Conservation (phyloP, 345 rosid species). For the Populus ilicifolia region DNA sequence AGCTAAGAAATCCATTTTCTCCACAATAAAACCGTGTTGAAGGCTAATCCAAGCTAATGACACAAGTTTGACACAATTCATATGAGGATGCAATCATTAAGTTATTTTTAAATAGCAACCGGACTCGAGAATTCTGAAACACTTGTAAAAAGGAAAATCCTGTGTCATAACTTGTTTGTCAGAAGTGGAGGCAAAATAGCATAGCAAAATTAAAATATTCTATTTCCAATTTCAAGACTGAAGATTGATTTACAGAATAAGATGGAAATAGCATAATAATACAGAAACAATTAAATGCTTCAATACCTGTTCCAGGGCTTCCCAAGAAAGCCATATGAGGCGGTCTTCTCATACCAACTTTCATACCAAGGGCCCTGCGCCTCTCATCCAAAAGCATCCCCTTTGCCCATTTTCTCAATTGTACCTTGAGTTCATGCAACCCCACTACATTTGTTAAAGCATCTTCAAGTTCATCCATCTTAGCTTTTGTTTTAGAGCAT, state of each 20-base stretch:
- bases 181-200: not conserved
- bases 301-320: slow-evolving; percentile 91
- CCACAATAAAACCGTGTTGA: not conserved
- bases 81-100: not conserved
- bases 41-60: not conserved
- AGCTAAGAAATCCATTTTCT: not conserved
- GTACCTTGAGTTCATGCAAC: slow-evolving; percentile 73
- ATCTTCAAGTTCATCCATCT: slow-evolving; percentile 86
- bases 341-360: slow-evolving; percentile 78
- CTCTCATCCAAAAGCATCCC: slow-evolving; percentile 99
- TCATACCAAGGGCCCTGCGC: slow-evolving; percentile 82
- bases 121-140: not conserved
- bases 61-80: not conserved
- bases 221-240: not conserved
- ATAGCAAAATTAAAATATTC: not conserved
- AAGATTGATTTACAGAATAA: not conserved
- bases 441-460: slow-evolving; percentile 77
- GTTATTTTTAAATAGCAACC: not conserved
- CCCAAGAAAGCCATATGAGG: slow-evolving; percentile 99
- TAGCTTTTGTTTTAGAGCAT: slow-evolving; percentile 71
- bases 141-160: not conserved
- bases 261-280: not conserved
- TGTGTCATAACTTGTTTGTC: not conserved
- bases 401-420: slow-evolving; percentile 92
- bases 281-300: not conserved